These are phyloP conservation scores for Cucurbita maxima DNA, from an alignment of 306 rosid genomes.

Conservation along the genomic window DNA sequence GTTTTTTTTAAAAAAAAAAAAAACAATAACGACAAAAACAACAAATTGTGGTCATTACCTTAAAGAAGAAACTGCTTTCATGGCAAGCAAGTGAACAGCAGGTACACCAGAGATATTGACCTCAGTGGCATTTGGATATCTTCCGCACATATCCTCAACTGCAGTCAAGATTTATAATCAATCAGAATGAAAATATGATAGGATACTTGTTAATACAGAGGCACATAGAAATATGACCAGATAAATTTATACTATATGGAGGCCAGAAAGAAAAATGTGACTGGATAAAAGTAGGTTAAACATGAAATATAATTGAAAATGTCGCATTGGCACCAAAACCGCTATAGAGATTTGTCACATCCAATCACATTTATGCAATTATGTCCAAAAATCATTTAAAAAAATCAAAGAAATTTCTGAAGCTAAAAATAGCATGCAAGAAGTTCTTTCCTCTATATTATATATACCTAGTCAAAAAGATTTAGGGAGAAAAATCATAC, in stretches of 20 bases:
- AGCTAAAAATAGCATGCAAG: neutral
- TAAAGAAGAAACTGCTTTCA: constrained; percentile 64
- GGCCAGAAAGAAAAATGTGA: neutral
- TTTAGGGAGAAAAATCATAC: neutral
- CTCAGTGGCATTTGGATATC: constrained; percentile 91
- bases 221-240: neutral
- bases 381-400: neutral
- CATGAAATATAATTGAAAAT: neutral
- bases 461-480: neutral
- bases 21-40: neutral
- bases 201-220: neutral
- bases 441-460: neutral
- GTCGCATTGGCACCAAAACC: neutral
- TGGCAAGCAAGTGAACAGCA: constrained; percentile 44
- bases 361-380: neutral
- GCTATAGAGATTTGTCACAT: neutral
- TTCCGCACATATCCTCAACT: constrained; percentile 94
- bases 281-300: neutral
- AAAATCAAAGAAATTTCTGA: neutral
- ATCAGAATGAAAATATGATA: neutral
- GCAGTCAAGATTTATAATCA: constrained; percentile 10
- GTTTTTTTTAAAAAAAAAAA: neutral
- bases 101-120: constrained; percentile 64
- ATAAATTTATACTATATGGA: neutral
- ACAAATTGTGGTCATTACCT: constrained; percentile 25